phyloP scores from a whole-genome alignment of 192 early-diverging fungal genomes.

The Allomyces arbusculus region DNA sequence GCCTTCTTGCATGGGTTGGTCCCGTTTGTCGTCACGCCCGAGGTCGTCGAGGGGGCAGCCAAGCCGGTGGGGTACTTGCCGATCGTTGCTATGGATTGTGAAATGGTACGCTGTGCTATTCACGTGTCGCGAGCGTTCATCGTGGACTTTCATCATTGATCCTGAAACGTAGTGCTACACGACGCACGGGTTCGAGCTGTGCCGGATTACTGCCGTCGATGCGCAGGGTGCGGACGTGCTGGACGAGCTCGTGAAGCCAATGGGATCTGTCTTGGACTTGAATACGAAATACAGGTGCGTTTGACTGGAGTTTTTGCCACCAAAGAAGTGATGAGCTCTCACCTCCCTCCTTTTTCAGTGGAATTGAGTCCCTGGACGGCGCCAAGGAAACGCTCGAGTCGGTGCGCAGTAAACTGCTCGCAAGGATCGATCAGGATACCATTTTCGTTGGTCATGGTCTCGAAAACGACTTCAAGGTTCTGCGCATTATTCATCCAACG shows the following conservation, averaged over 20 bases:
- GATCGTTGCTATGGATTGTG: not conserved
- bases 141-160: too few species aligned
- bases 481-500: slow-evolving; percentile 1
- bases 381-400: not conserved
- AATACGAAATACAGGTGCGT: not conserved
- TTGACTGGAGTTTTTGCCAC: too few species aligned
- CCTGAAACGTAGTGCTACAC: not conserved
- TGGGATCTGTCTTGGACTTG: not conserved
- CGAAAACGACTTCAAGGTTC: slow-evolving; percentile 3
- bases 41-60: not conserved
- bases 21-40: not conserved
- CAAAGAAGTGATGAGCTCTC: not conserved
- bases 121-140: too few species aligned
- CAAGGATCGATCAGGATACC: not conserved
- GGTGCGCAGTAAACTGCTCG: not conserved
- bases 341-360: not conserved
- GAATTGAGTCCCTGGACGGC: not conserved
- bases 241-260: not conserved
- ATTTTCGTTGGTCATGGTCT: slow-evolving; percentile 4
- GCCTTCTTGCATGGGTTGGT: not conserved
- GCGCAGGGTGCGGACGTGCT: not conserved
- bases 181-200: slow-evolving; percentile 1
- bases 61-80: not conserved
- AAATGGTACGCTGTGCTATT: not conserved
- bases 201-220: not conserved